Base-by-base conservation (phyloP, 2,329 filamentous ascomycete species). In the Ascochyta pisi region DNA sequence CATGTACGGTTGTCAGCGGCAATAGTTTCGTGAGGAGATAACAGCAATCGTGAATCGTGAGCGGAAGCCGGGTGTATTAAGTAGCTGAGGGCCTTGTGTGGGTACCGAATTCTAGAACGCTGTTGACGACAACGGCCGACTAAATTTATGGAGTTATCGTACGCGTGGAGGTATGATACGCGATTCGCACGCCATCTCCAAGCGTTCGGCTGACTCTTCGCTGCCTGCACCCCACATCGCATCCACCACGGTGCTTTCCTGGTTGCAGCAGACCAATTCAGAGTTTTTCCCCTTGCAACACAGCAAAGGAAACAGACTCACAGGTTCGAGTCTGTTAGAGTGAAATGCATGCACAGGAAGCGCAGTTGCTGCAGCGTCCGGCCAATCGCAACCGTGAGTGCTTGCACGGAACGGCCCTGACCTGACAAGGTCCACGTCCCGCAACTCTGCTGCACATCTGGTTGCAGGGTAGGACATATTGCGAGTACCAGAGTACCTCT, bases 131-230 rank as follows among this genome's bases (percentile, higher is more conserved):
- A 58, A 62, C 59, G 40, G 42, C 54, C 57, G 59, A 65, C 54
- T 54, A 61, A 29, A 60, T 62, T 61, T 60, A 58, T 60, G 51
- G 60, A 63, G 63, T 61, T 63, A 64, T 62, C 55, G 61, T 59
- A 58, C 53, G 47, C 50, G 65, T 62, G 63, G 62, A 62, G 66
- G 63, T 63, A 65, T 66, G 66, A 63, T 62, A 65, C 60, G 63
- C 59, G 57, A 70, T 72, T 54, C 73, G 70, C 71, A 74, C 73
- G 73, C 68, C 71, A 73, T 73, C 62, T 57, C 56, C 47, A 61
- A 61, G 47, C 50, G 55, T 46, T 51, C 64, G 64, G 62, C 62
- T 64, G 66, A 63, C 61, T 67, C 62, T 61, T 57, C 33, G 61
- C 54, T 64, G 61, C 62, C 57, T 58, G 48, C 50, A 38, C 45